phyloP scores from a whole-genome alignment of 78 protist species.

The Pirum gemmata region DNA sequence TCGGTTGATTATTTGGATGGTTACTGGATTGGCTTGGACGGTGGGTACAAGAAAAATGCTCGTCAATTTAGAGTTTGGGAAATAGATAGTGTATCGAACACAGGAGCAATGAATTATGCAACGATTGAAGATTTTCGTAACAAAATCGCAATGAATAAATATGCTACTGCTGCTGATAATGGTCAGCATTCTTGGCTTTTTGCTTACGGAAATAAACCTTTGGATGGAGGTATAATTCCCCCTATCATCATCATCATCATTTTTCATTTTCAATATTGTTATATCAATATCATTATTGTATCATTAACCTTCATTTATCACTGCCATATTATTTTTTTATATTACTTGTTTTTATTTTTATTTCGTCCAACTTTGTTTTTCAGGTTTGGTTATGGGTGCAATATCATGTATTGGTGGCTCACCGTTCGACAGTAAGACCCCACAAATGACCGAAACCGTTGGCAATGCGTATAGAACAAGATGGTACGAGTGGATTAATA shows the following conservation, averaged over 20 bases:
- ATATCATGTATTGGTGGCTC: not conserved
- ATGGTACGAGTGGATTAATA: slow-evolving; percentile 6
- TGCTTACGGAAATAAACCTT: slow-evolving; percentile 16
- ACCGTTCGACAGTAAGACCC: slow-evolving; percentile 30
- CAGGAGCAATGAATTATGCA: slow-evolving; percentile 4
- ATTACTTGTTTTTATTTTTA: too few relatives aligned
- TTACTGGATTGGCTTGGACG: slow-evolving; percentile 30
- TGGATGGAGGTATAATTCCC: too few relatives aligned
- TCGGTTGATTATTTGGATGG: slow-evolving; percentile 35
- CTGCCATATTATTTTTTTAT: too few relatives aligned
- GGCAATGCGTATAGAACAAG: not conserved
- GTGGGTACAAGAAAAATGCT: not conserved
- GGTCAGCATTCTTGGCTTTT: slow-evolving; percentile 14
- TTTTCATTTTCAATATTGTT: too few relatives aligned
- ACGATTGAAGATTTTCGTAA: slow-evolving; percentile 1
- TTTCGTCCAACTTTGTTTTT: too few relatives aligned
- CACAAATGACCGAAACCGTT: slow-evolving; percentile 9
- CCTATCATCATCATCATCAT: too few relatives aligned
- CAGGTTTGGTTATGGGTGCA: slow-evolving; percentile 30
- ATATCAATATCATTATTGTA: too few relatives aligned
- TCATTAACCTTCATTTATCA: too few relatives aligned
- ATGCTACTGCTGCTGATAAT: slow-evolving; percentile 6
- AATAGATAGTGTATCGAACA: not conserved
- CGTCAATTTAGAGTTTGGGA: slow-evolving; percentile 36
- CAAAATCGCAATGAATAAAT: slow-evolving; percentile 16